Conservation (phyloP, 306 rosid species). For the Parietaria judaica region DNA sequence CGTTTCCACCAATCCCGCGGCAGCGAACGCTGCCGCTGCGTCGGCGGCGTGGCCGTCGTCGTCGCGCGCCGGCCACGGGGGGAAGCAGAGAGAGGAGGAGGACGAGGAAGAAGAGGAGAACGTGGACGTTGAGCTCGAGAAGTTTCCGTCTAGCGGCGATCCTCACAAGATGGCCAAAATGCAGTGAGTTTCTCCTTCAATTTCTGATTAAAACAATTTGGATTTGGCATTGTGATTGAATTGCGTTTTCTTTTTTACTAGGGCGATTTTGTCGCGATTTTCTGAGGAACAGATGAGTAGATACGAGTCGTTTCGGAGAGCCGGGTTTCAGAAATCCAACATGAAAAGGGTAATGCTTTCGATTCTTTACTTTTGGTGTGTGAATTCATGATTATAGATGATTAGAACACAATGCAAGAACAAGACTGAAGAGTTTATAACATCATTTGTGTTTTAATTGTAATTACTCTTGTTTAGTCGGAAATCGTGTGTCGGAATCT, state of each 20-base stretch:
- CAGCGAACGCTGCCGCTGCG: not conserved
- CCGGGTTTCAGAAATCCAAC: slow-evolving; percentile 87
- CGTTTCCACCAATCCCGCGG: not conserved
- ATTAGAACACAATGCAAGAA: too few species aligned
- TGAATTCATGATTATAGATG: too few species aligned
- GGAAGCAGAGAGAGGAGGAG: slow-evolving; percentile 45
- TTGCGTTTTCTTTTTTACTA: slow-evolving; percentile 15
- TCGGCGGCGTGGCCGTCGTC: slow-evolving; percentile 2
- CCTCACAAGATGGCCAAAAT: slow-evolving; percentile 82
- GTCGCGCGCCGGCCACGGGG: not conserved
- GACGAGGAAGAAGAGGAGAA: slow-evolving; percentile 91
- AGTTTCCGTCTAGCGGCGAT: slow-evolving; percentile 62
- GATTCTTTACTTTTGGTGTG: not conserved
- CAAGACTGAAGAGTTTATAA: too few species aligned
- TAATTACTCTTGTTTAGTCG: too few species aligned
- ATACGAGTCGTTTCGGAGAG: slow-evolving; percentile 85
- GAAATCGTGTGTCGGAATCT: too few species aligned
- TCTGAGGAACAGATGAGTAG: slow-evolving; percentile 91
- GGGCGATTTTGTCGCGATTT: slow-evolving; percentile 76
- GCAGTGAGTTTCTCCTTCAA: slow-evolving; percentile 44
- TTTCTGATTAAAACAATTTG: not conserved
- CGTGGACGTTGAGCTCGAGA: slow-evolving; percentile 82
- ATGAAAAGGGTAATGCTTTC: slow-evolving; percentile 65
- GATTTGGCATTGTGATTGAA: not conserved
- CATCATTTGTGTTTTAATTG: too few species aligned